phyloP scores from a whole-genome alignment of 805 yeast species.

The Zygosaccharomyces gambellarensis region DNA sequence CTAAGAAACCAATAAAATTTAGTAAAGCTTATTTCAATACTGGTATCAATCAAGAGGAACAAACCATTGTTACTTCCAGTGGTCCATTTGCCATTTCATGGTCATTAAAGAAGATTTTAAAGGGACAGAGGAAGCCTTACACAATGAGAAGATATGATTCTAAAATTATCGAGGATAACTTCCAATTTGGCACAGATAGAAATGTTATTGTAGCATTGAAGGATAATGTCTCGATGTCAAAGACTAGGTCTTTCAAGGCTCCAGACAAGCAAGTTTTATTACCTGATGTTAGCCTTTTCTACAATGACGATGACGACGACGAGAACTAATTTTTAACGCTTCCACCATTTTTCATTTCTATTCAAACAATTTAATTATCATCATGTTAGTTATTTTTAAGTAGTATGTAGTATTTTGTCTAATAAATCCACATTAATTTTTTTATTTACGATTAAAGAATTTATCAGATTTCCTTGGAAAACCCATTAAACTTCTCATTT shows the following conservation, averaged over 20 bases:
- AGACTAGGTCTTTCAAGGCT: conserved; percentile 51
- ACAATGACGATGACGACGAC: conserved; percentile 10
- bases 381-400: background rate
- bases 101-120: conserved; percentile 59
- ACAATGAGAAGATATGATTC: conserved; percentile 57
- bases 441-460: conserved; percentile 14
- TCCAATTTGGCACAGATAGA: conserved; percentile 66
- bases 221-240: conserved; percentile 71
- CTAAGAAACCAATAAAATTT: conserved; percentile 49
- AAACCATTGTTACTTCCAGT: conserved; percentile 66
- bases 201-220: conserved; percentile 69
- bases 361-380: background rate
- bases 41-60: conserved; percentile 59
- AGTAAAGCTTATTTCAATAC: conserved; percentile 75
- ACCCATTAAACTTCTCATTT: conserved; percentile 51
- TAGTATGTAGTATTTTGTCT: background rate
- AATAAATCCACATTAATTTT: background rate
- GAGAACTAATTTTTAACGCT: background rate
- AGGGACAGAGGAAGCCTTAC: conserved; percentile 52
- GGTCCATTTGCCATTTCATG: conserved; percentile 83
- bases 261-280: conserved; percentile 45
- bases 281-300: conserved; percentile 11
- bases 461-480: conserved; percentile 32
- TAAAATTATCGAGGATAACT: conserved; percentile 69
- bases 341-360: background rate